Base-by-base conservation (phyloP, 2,329 filamentous ascomycete species). In the Pseudomassariella vexata region DNA sequence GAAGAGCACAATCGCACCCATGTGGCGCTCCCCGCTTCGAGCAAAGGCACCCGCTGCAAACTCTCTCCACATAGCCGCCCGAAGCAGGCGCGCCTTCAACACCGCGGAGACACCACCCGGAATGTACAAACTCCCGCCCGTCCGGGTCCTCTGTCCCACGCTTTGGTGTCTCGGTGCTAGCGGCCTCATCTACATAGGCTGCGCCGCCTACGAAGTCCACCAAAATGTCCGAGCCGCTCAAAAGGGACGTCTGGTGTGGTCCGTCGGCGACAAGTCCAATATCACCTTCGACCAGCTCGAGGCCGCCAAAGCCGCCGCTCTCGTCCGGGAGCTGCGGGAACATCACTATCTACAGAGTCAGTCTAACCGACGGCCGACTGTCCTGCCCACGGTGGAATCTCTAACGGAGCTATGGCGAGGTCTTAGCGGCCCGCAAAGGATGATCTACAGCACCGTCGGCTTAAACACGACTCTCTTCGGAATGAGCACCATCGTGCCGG, bases 201-300 rank as follows among this genome's bases (percentile, higher is more conserved):
- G 40, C 23, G 50, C 49, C 3, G 35, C 49, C 12, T 49, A 43
- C 9, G 49, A 52, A 12, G 50, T 53, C 19, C 35, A 34, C 18
- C 38, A 28, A 15, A 47, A 52, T 30, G 39, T 38, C 24, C 32
- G n/a, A n/a, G n/a, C n/a, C n/a, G n/a, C n/a, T n/a, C n/a, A n/a
- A n/a, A n/a, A n/a, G n/a, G n/a, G n/a, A n/a, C n/a, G n/a, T n/a
- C n/a, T n/a, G n/a, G n/a, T n/a, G n/a, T n/a, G n/a, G n/a, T n/a
- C n/a, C n/a, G n/a, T n/a, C n/a, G n/a, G n/a, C n/a, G n/a, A n/a
- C n/a, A n/a, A n/a, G n/a, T n/a, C 25, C 10, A 2, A 12, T 23
- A 8, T 23, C 3, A 30, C 27, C 10, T 39, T 33, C 7, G 34
- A 36, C 14, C 21, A 36, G 29, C 34, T 39, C 12, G 18, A 24